These are phyloP conservation scores for Globisporangium nagaii DNA, from an alignment of 352 stramenopile genomes.

Conservation along the genomic window DNA sequence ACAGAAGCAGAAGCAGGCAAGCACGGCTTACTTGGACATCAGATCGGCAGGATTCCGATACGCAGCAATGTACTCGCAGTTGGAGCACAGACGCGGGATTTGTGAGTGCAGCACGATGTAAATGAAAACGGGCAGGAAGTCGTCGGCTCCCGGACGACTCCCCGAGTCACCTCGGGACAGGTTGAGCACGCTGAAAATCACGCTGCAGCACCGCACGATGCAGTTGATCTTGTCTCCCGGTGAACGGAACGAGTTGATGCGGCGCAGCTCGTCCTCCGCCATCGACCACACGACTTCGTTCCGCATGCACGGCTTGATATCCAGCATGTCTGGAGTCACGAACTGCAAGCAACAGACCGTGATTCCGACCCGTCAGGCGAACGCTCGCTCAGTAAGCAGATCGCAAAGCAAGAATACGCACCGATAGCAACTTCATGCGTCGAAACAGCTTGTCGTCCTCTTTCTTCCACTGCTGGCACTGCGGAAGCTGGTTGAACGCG, in stretches of 20 bases:
- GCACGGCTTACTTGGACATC: conserved; percentile 77
- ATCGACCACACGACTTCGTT: conserved; percentile 89
- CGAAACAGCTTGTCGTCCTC: conserved; percentile 69
- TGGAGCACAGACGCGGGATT: conserved; percentile 83
- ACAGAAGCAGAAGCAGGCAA: neutral
- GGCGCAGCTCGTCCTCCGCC: conserved; percentile 82
- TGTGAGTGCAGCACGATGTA: conserved; percentile 89
- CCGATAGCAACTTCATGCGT: conserved; percentile 80
- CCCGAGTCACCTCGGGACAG: conserved; percentile 62
- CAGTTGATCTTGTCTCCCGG: conserved; percentile 90
- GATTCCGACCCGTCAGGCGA: neutral
- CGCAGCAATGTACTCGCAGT: conserved; percentile 89
- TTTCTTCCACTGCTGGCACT: conserved; percentile 58
- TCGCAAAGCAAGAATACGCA: conserved; percentile 17
- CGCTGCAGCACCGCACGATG: conserved; percentile 81
- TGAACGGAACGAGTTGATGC: conserved; percentile 84
- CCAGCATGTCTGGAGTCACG: conserved; percentile 83
- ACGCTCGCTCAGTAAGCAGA: neutral
- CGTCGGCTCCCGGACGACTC: conserved; percentile 74
- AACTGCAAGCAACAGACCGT: conserved; percentile 26
- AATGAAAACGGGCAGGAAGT: conserved; percentile 92
- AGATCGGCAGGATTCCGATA: conserved; percentile 86
- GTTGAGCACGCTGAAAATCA: conserved; percentile 89
- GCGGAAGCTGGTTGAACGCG: conserved; percentile 63
- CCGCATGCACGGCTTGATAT: conserved; percentile 87